These are phyloP conservation scores for Candida chilensis DNA, from an alignment of 805 yeast species.

Conservation along the genomic window DNA sequence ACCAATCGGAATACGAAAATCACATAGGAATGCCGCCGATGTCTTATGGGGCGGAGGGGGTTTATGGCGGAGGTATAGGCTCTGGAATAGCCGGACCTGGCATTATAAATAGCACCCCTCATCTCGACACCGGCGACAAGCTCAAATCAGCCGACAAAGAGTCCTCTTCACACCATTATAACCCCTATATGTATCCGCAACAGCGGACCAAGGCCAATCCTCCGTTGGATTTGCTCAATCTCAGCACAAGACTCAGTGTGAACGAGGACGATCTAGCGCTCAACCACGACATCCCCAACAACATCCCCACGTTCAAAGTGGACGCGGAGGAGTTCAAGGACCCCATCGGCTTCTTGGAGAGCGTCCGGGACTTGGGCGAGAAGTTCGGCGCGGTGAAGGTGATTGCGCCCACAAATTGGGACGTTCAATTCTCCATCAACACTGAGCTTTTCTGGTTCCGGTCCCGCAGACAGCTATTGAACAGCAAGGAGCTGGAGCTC, in stretches of 20 bases:
- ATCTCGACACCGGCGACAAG: no score
- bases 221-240: conserved; percentile 29
- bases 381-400: conserved; percentile 71
- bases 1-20: no score
- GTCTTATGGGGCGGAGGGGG: no score
- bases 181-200: conserved; percentile 38
- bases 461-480: conserved; percentile 37
- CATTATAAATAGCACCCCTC: no score
- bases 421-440: conserved; percentile 28
- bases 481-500: conserved; percentile 30
- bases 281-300: conserved; percentile 4
- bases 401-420: conserved; percentile 45
- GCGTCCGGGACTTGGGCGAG: conserved; percentile 40
- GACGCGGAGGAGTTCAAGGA: conserved; percentile 45
- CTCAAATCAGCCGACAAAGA: no score
- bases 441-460: conserved; percentile 43
- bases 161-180: conserved; percentile 24
- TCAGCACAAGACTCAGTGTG: conserved; percentile 15
- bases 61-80: no score
- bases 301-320: conserved; percentile 52
- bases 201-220: conserved; percentile 31
- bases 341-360: conserved; percentile 60
- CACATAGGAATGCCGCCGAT: no score
- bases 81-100: no score
- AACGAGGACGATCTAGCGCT: conserved; percentile 2